Conservation (phyloP, 352 stramenopile species). For the Pythium dissimile region DNA sequence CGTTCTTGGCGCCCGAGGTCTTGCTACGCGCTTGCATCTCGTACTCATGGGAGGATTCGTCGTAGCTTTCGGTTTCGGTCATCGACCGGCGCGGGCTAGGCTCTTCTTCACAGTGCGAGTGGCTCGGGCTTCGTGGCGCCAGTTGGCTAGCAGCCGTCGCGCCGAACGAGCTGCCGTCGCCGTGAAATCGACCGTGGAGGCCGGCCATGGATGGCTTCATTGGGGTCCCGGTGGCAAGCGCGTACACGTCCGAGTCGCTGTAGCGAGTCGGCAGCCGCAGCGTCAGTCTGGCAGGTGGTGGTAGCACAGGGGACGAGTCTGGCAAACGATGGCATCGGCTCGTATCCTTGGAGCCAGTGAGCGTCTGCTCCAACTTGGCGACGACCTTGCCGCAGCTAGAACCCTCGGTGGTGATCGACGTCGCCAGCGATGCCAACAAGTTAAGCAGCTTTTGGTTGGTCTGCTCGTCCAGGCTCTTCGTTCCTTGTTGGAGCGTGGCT, state of each 20-base stretch:
- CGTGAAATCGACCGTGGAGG: constrained; percentile 7
- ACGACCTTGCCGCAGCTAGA: constrained; percentile 19
- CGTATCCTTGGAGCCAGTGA: constrained; percentile 2
- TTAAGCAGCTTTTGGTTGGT: constrained; percentile 28
- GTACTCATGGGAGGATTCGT: constrained; percentile 25
- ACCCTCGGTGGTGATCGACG: constrained; percentile 21
- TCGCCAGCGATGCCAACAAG: constrained; percentile 24
- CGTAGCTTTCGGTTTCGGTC: constrained; percentile 27
- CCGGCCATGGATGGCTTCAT: background rate
- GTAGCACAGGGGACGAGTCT: background rate
- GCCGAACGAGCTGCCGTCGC: background rate
- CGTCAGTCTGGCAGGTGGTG: background rate
- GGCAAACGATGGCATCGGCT: background rate
- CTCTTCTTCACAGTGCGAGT: constrained; percentile 26
- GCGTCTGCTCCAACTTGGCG: constrained; percentile 24
- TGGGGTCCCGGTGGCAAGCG: constrained; percentile 12
- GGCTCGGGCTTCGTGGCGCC: constrained; percentile 4
- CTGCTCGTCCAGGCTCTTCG: constrained; percentile 11
- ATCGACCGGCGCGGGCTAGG: constrained; percentile 26
- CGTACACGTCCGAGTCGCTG: constrained; percentile 21
- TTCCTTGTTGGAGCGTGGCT: constrained; percentile 19
- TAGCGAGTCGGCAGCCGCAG: constrained; percentile 10
- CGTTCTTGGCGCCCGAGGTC: constrained; percentile 35
- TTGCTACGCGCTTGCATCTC: constrained; percentile 7
- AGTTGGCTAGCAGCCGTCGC: background rate